Conservation (phyloP, 768 basidiomycete genomes). For the Rhizopogon rudus region DNA sequence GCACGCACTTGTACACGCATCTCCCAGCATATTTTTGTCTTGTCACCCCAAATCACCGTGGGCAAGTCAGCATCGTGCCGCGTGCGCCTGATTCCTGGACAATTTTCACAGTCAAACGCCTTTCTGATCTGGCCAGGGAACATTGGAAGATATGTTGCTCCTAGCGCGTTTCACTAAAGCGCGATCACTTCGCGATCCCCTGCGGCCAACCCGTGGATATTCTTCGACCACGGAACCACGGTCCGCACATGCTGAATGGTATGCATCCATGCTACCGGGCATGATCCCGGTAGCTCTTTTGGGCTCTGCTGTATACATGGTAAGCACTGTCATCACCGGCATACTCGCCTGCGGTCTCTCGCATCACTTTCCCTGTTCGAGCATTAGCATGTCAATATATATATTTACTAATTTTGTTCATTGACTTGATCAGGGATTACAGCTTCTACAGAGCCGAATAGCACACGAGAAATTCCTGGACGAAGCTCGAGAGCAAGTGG, state of each 20-base stretch:
- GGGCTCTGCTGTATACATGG: constrained; percentile 77
- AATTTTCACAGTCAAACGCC: background rate
- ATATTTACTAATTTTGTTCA: constrained; percentile 7
- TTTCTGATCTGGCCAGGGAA: background rate
- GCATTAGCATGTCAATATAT: background rate
- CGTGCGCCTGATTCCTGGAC: too few species aligned
- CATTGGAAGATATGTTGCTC: background rate
- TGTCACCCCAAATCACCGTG: background rate
- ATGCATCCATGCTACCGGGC: constrained; percentile 62
- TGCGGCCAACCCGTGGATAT: background rate
- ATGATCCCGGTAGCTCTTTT: constrained; percentile 78
- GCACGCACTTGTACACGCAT: background rate
- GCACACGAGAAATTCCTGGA: constrained; percentile 70
- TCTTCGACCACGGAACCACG: constrained; percentile 11
- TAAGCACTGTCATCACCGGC: constrained; percentile 25
- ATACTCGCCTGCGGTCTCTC: background rate
- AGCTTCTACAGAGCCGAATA: constrained; percentile 55
- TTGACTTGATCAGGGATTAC: constrained; percentile 46
- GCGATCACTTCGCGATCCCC: background rate
- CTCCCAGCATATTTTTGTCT: background rate
- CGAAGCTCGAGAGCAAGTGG: constrained; percentile 50
- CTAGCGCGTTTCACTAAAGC: background rate
- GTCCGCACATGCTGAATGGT: constrained; percentile 61
- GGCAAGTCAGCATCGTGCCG: background rate
- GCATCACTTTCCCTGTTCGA: background rate